Conservation (phyloP, 2,329 filamentous ascomycete species). For the Rutstroemia sydowiana region DNA sequence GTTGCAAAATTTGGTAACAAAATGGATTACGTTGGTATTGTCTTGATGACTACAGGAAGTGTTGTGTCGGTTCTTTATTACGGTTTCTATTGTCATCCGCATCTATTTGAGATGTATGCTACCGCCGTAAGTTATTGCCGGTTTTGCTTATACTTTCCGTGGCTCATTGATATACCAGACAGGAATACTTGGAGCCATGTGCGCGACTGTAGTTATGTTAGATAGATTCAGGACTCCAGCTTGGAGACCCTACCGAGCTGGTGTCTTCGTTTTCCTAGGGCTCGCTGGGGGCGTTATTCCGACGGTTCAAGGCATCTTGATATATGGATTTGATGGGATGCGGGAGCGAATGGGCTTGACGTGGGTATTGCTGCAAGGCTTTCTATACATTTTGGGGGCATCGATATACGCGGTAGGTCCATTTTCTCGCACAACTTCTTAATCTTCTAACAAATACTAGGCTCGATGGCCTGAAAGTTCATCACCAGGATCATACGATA, state of each 20-base stretch:
- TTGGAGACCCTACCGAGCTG: conserved; percentile 77
- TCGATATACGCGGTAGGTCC: conserved; percentile 69
- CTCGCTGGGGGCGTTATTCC: conserved; percentile 70
- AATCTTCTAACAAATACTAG: conserved; percentile 33
- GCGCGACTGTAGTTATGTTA: conserved; percentile 67
- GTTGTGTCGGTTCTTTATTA: conserved; percentile 87
- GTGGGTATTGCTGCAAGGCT: conserved; percentile 74
- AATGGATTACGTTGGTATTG: conserved; percentile 90
- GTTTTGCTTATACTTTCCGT: background rate
- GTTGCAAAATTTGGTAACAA: conserved; percentile 85
- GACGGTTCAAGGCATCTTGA: conserved; percentile 63
- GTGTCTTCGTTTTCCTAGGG: conserved; percentile 86
- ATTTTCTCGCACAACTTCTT: background rate
- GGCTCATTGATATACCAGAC: conserved; percentile 48
- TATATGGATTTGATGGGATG: conserved; percentile 61
- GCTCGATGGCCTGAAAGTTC: conserved; percentile 75
- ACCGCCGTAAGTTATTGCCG: conserved; percentile 26
- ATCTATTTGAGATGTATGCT: conserved; percentile 65
- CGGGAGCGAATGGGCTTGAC: conserved; percentile 68
- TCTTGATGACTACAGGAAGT: conserved; percentile 82
- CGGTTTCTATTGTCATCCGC: conserved; percentile 66
- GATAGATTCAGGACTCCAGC: conserved; percentile 76
- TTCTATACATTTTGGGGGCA: conserved; percentile 79
- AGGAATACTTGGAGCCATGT: conserved; percentile 66
- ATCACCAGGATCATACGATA: conserved; percentile 74